phyloP scores from a whole-genome alignment of 2,329 filamentous ascomycete species.

The Curvularia verruculosa region DNA sequence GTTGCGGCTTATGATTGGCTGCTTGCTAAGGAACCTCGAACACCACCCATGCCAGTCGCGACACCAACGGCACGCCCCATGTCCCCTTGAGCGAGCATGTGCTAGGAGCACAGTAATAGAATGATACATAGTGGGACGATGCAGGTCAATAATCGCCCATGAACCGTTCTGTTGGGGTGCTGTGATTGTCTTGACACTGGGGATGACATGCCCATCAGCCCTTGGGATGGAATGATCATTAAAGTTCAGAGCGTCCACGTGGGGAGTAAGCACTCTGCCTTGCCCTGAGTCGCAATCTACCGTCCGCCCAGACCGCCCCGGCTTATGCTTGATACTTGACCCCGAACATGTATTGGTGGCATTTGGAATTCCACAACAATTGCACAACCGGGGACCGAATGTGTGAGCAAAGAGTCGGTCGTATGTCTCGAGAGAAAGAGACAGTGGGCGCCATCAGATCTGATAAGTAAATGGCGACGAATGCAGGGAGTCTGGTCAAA shows the following conservation, averaged over 20 bases:
- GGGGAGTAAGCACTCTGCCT: conserved; percentile 3
- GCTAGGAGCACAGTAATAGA: neutral
- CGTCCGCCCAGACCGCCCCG: neutral
- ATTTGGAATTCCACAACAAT: neutral
- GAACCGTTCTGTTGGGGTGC: conserved; percentile 23
- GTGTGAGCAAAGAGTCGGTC: neutral
- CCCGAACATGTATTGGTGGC: conserved; percentile 6
- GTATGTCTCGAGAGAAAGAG: neutral
- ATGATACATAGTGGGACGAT: conserved; percentile 16
- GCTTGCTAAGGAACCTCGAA: conserved; percentile 6
- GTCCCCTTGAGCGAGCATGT: conserved; percentile 12
- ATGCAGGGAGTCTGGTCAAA: neutral
- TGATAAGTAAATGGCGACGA: neutral
- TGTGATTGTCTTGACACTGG: conserved; percentile 7
- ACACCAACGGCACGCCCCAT: conserved; percentile 18
- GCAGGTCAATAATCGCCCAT: conserved; percentile 6
- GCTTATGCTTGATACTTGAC: conserved; percentile 1
- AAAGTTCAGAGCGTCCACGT: conserved; percentile 4
- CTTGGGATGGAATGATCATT: conserved; percentile 3
- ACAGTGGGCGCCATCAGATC: no score
- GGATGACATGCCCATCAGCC: conserved; percentile 4
- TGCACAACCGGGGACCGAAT: neutral
- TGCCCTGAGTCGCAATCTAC: conserved; percentile 7
- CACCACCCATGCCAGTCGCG: conserved; percentile 14
- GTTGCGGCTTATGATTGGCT: conserved; percentile 23